Evolutionary conservation across 352 stramenopile genomes (phyloP).

Genomic region (Pythium utonaiense): DNA sequence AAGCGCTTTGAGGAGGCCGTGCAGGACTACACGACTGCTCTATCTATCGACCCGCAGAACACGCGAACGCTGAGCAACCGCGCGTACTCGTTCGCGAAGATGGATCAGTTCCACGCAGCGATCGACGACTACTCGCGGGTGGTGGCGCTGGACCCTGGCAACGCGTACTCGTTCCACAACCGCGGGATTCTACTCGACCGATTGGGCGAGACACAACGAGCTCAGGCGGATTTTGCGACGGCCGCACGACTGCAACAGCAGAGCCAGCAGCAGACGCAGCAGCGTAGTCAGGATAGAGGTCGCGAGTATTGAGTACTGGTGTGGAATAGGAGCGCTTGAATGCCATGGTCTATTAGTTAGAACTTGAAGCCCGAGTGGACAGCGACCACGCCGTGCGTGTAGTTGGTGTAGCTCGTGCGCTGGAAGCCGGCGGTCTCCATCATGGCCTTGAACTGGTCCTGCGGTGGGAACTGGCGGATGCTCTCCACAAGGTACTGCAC

Average conservation of each 20-base stretch:
- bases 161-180: slow-evolving; percentile 85
- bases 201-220: slow-evolving; percentile 41
- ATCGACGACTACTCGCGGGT: slow-evolving; percentile 78
- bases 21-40: slow-evolving; percentile 67
- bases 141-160: slow-evolving; percentile 62
- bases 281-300: not conserved
- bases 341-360: slow-evolving; percentile 27
- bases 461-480: slow-evolving; percentile 98
- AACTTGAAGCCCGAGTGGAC: slow-evolving; percentile 97
- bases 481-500: slow-evolving; percentile 97
- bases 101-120: slow-evolving; percentile 54
- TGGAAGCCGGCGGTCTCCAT: slow-evolving; percentile 95
- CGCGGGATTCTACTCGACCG: slow-evolving; percentile 78
- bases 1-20: slow-evolving; percentile 63
- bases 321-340: not conserved
- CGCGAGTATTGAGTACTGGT: not conserved
- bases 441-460: slow-evolving; percentile 94
- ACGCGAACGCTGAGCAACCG: slow-evolving; percentile 83
- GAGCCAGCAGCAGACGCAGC: not conserved
- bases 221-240: slow-evolving; percentile 37
- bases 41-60: slow-evolving; percentile 70
- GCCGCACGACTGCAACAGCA: slow-evolving; percentile 15
- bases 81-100: slow-evolving; percentile 83
- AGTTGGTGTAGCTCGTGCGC: slow-evolving; percentile 92
- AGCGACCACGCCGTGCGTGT: slow-evolving; percentile 96